Evolutionary conservation across 768 basidiomycete species (phyloP).

Genomic region (Leccinum subgranulosum): DNA sequence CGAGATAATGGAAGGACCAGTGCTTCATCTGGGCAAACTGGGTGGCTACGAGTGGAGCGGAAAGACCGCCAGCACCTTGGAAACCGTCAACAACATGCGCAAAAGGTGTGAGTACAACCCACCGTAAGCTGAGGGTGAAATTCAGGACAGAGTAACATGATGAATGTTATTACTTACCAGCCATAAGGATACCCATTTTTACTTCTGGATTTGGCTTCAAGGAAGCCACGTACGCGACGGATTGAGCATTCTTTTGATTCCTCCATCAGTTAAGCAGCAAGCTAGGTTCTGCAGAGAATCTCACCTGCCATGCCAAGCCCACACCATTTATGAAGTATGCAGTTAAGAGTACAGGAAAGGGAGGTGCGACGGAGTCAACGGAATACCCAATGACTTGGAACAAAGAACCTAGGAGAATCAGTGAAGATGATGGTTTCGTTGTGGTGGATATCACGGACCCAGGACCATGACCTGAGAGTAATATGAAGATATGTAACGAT

Average conservation of each 20-base stretch:
- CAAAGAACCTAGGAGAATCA: slow-evolving; percentile 41
- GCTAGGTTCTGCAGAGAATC: background rate
- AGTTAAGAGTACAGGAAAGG: slow-evolving; percentile 62
- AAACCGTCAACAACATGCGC: background rate
- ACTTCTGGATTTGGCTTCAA: slow-evolving; percentile 51
- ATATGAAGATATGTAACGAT: background rate
- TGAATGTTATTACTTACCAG: slow-evolving; percentile 15
- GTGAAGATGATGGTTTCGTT: background rate
- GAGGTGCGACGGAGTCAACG: slow-evolving; percentile 53
- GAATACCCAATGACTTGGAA: slow-evolving; percentile 52
- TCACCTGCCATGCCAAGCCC: slow-evolving; percentile 46
- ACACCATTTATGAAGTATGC: slow-evolving; percentile 47
- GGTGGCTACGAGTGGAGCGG: slow-evolving; percentile 52
- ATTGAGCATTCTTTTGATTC: slow-evolving; percentile 62
- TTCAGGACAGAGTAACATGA: background rate
- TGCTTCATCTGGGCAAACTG: slow-evolving; percentile 40
- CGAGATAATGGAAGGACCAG: slow-evolving; percentile 43
- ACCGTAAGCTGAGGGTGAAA: slow-evolving; percentile 13
- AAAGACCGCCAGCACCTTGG: slow-evolving; percentile 46
- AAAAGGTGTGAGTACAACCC: background rate
- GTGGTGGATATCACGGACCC: slow-evolving; percentile 19
- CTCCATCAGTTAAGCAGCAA: background rate
- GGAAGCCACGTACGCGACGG: slow-evolving; percentile 65
- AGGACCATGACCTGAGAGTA: slow-evolving; percentile 38
- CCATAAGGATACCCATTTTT: slow-evolving; percentile 73